Base-by-base conservation (phyloP, 768 basidiomycete genomes). In the Mycena pura region DNA sequence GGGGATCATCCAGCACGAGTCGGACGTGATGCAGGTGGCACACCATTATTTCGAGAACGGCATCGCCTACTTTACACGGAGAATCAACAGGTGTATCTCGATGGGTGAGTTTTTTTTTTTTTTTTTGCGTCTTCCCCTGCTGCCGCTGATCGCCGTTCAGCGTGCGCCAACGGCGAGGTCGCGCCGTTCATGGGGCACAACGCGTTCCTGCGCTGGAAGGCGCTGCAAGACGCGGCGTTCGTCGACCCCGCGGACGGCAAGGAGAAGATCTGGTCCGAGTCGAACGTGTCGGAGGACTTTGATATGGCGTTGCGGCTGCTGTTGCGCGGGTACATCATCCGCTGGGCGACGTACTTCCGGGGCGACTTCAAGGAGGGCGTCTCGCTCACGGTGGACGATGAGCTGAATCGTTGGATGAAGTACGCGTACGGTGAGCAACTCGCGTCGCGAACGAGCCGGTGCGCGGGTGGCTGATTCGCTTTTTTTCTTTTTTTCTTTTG, bases 291-390 rank as follows among this genome's bases (percentile, higher is more conserved):
- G 4, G 92, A 93, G 73, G 92, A 92, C 69, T 93, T 92, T 68
- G 90, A 91, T 70, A 90, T 93, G 84, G 89, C 91, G 0, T 67
- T 91, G 39, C 75, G 90, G 46, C 74, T 92, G 32, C 83, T 84
- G 50, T 65, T 77, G 57, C 79, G 82, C 56, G 91, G 89, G 1
- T 92, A 89, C 68, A 84, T 86, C 63, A 87, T 92, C 57, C 83
- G 89, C 66, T 89, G 91, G 93, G 91, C 92, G 47, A 92, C 91
- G 2, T 96, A 96, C 72, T 88, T 86, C 1, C 81, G 88, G n/a
- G 87, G 91, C 32, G 88, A 81, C 5, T 96, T 95, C 81, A 91
- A 95, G 76, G 94, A 96, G 71, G 95, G 95, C 65, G 94, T 96
- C 25, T 91, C 90, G 1, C 80, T 96, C 27, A 94, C 91, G n/a